These are phyloP conservation scores for Podila clonocystis DNA, from an alignment of 192 early-diverging fungal genomes.

Conservation along the genomic window DNA sequence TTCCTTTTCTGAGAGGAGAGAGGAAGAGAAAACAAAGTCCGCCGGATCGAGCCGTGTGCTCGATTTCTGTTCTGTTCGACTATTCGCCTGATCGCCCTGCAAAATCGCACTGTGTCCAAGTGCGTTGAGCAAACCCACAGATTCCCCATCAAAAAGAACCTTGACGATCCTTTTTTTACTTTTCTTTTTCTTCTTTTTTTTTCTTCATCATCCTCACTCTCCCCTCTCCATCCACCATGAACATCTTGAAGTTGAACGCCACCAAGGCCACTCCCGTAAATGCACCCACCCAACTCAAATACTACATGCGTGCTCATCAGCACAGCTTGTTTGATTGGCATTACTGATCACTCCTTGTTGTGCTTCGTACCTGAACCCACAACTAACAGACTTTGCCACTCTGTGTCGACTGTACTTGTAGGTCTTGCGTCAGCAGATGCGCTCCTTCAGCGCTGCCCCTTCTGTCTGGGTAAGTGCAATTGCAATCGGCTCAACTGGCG, in stretches of 20 bases:
- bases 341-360: neutral
- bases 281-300: neutral
- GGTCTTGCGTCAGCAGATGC: constrained; percentile 51
- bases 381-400: neutral
- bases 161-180: neutral
- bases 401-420: neutral
- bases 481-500: neutral
- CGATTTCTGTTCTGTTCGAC: constrained; percentile 15
- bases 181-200: constrained; percentile 8
- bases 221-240: constrained; percentile 25
- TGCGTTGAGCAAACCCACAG: neutral
- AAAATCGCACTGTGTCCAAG: neutral
- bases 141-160: constrained; percentile 1
- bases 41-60: constrained; percentile 5
- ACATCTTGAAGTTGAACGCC: constrained; percentile 54
- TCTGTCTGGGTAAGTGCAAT: constrained; percentile 43
- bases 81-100: neutral
- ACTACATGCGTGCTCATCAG: neutral
- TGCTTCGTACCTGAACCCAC: neutral
- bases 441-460: constrained; percentile 46
- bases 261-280: constrained; percentile 44
- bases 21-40: constrained; percentile 15
- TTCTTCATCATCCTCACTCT: neutral
- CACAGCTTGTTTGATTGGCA: neutral
- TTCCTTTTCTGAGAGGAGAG: neutral